Evolutionary conservation across 1,284 basidiomycete species (phyloP).

Genomic region (Fomes fomentarius): DNA sequence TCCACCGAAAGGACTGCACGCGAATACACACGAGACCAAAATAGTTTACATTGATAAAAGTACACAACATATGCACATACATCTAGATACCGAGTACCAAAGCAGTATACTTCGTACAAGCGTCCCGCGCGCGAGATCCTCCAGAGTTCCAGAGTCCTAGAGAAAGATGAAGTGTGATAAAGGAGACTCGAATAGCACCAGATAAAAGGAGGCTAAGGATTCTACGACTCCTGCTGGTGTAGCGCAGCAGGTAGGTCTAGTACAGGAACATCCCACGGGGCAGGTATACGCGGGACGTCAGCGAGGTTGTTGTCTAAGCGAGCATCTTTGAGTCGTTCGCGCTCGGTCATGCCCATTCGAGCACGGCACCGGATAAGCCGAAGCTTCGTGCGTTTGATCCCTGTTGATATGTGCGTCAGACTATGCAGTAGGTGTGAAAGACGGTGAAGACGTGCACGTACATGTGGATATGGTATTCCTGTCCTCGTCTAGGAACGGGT

Average conservation of each 20-base stretch:
- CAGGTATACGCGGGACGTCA: slow-evolving; percentile 70
- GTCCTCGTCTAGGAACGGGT: slow-evolving; percentile 86
- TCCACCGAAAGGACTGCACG: too few relatives aligned
- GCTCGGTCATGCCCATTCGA: slow-evolving; percentile 72
- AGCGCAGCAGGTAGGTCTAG: not conserved
- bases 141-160: not conserved
- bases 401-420: slow-evolving; percentile 37
- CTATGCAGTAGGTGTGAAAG: not conserved
- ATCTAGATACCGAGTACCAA: not conserved
- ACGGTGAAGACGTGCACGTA: slow-evolving; percentile 34
- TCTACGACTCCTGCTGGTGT: not conserved
- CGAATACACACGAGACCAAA: too few relatives aligned
- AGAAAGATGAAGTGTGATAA: not conserved
- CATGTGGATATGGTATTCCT: slow-evolving; percentile 80
- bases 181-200: not conserved
- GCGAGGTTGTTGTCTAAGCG: slow-evolving; percentile 74
- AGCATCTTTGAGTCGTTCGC: slow-evolving; percentile 70
- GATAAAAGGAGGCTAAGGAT: not conserved
- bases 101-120: not conserved
- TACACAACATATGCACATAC: not conserved
- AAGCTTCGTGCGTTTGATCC: slow-evolving; percentile 84
- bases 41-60: slow-evolving; percentile 1
- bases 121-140: not conserved
- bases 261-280: slow-evolving; percentile 61
- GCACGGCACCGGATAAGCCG: slow-evolving; percentile 71